Evolutionary conservation across 345 rosid species (phyloP), one percentile per base, ranked within the genome.

Genomic region (Aethionema arabicum): DNA sequence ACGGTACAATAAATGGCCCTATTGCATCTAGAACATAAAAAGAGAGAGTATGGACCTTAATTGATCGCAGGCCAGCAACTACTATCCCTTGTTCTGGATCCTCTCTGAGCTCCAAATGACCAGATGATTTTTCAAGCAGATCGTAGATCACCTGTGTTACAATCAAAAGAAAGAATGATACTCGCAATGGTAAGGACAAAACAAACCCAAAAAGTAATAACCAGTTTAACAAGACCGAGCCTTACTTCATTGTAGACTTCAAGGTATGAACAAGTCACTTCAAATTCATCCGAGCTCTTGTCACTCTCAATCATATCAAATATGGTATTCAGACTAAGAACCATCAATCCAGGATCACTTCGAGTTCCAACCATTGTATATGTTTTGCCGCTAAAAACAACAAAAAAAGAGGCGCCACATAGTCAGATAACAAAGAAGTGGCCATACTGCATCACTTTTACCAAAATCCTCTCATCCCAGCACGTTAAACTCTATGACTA

Each of bases 301-400:
- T 87, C 90, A 71, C 72, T 71, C 74, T 78, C 76, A 29, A 92
- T 85, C 73, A 77, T 84, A 73, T 82, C 80, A 69, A 92, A 92
- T n/a, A 92, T 75, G 6, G 91, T 85, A 68, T 87, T 75, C 82
- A 88, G 68, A 67, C 98, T 85, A 61, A 92, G 93, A 80, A 92
- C 93, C 98, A 92, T 92, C 66, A 92, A 86, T 67, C 98, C 98
- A 52, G 98, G 98, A 70, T 92, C 98, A 70, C 77, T 76, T 61
- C 63, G 66, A 33, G 81, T 82, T 70, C 98, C 98, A 72, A 92
- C 96, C 96, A 92, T 92, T 16, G 98, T 86, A 74, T 88, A 82
- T 38, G 98, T 92, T 76, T 92, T 92, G 33, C 96, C 98, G 42
- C 98, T 92, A 83, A 41, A 21, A 59, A 47, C 12, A 47, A 3